Conservation (phyloP, 2,329 filamentous ascomycete genomes). For the Cladosporium oxysporum region DNA sequence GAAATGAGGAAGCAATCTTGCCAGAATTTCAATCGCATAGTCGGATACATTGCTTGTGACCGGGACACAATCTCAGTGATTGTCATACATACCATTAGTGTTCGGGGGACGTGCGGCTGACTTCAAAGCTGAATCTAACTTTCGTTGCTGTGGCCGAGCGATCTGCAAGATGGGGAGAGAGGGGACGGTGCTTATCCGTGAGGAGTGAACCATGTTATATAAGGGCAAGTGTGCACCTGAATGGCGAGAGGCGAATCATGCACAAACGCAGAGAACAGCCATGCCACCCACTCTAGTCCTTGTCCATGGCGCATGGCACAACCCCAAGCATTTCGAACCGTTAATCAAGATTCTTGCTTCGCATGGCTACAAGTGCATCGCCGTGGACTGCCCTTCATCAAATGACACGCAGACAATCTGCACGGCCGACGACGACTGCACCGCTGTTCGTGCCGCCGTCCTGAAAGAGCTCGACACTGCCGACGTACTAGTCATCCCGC, state of each 20-base stretch:
- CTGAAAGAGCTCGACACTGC: neutral
- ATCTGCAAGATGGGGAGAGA: too few species aligned
- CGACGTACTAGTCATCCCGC: constrained; percentile 26
- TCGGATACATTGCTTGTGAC: too few species aligned
- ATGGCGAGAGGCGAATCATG: neutral
- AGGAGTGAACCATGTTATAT: neutral
- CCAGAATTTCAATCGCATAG: too few species aligned
- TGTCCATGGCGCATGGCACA: constrained; percentile 33
- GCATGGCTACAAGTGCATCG: constrained; percentile 27
- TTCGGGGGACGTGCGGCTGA: too few species aligned
- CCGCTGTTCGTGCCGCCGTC: constrained; percentile 13
- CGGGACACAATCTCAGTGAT: too few species aligned
- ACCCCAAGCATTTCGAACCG: constrained; percentile 24
- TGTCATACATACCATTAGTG: too few species aligned
- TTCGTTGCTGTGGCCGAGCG: too few species aligned
- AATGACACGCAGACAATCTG: constrained; percentile 4
- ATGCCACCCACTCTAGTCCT: constrained; percentile 24
- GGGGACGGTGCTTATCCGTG: too few species aligned
- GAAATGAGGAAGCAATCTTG: too few species aligned
- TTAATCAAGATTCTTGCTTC: constrained; percentile 21
- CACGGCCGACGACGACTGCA: constrained; percentile 19
- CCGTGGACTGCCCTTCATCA: constrained; percentile 25
- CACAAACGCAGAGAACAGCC: neutral
- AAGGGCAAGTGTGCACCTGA: neutral
- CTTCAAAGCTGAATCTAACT: too few species aligned